Evolutionary conservation across 1,139 yeast genomes (phyloP), one percentile per base, ranked within the genome.

Genomic region (Meyerozyma sp.): DNA sequence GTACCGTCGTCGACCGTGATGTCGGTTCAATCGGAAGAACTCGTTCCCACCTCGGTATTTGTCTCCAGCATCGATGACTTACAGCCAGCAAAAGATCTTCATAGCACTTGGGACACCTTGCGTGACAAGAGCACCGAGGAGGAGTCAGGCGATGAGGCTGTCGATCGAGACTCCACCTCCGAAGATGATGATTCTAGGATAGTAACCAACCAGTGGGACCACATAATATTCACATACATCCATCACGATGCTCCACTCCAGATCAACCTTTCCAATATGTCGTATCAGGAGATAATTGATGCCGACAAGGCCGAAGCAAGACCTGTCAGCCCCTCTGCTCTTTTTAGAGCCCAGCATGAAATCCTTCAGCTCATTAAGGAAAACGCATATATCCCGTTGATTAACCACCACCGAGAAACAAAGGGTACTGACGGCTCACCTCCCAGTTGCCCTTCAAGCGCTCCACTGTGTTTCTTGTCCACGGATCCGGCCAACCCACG

Each of bases 321-420:
- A 20, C 56, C 62, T 29, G 79, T 74, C 44, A 61, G 68, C 10
- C 80, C 80, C 0, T 40, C 50, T 14, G 58, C 63, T 1, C 56
- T 76, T n/a, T 44, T 66, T 28, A 61, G 59, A n/a, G 76, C 79
- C 3, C 70, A 70, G 49, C 63, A 65, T 43, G 77, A 73, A 40
- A 68, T 72, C 6, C 42, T 73, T 25, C 74, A 68, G 46, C 48
- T 76, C 25, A 53, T 76, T 32, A 64, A 74, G 46, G 81, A 75
- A 49, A 76, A 75, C 49, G 75, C 66, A 5, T 74, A 71, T 48
- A 40, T 34, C 26, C 37, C 37, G 8, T 34, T 34, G 3, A 34
- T 34, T 7, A 34, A 34, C 16, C n/a, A 5, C 14, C 9, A 34
- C 14, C 25, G 37, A 18, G 37, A 18, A n/a, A 20, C 8, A 11